Percentiles rank a stretch among this genome's conserved stretches.
Evolutionary conservation across 225 moss, liverwort and hornwort species (phyloP).

Genomic region (Takakia lepidozioides): DNA sequence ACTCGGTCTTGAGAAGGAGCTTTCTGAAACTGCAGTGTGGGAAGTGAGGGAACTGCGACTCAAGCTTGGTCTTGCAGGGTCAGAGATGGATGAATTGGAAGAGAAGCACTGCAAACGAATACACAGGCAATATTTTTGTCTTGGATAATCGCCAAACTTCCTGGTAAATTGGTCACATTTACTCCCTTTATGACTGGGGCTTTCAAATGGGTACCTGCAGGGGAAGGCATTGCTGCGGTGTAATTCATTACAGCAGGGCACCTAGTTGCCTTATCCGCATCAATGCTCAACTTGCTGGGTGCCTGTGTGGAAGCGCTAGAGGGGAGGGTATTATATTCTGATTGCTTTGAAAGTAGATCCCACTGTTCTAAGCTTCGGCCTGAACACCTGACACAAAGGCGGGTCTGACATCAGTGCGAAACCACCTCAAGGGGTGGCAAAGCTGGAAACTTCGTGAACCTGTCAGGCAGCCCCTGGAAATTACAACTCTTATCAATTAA

Average conservation of each 20-base stretch:
- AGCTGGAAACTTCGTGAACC: too few relatives aligned
- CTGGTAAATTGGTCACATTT: constrained; percentile 6
- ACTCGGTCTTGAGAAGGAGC: constrained; percentile 26
- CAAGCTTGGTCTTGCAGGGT: constrained; percentile 14
- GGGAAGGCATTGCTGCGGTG: too few relatives aligned
- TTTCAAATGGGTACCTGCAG: constrained; percentile 5
- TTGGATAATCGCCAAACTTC: constrained; percentile 4
- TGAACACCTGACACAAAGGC: too few relatives aligned
- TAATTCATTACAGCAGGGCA: too few relatives aligned
- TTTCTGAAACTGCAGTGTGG: constrained; percentile 29
- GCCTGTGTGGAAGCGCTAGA: constrained; percentile 6
- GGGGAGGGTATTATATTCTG: background rate
- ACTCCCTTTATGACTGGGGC: background rate
- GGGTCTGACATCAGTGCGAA: too few relatives aligned
- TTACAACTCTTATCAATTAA: too few relatives aligned
- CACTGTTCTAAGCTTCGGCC: too few relatives aligned
- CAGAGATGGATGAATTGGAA: constrained; percentile 14
- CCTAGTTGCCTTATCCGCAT: too few relatives aligned
- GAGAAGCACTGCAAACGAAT: constrained; percentile 41
- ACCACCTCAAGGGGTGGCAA: too few relatives aligned
- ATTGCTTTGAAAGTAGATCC: too few relatives aligned
- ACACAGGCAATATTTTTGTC: constrained; percentile 29
- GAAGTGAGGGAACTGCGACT: constrained; percentile 22
- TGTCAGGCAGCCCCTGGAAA: too few relatives aligned
- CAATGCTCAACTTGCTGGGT: constrained; percentile 1